These are phyloP conservation scores for Eutypella sp. DNA, from an alignment of 2,329 filamentous ascomycete species.

Conservation along the genomic window DNA sequence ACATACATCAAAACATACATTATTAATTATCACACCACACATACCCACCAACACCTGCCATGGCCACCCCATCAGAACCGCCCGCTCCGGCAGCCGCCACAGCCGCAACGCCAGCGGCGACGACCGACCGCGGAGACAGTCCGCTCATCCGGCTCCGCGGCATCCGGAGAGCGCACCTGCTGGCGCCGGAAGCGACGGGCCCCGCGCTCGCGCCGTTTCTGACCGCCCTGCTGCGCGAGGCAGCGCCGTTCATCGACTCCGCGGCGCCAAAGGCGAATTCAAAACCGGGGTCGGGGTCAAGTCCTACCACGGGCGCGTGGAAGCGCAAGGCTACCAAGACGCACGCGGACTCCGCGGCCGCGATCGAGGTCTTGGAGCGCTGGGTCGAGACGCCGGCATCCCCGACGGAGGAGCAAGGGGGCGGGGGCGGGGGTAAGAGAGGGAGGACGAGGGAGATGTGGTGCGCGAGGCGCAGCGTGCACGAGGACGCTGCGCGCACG, in stretches of 20 bases:
- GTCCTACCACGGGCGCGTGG: constrained; percentile 41
- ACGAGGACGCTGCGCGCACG: constrained; percentile 44
- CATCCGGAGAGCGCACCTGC: constrained; percentile 43
- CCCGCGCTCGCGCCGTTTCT: constrained; percentile 48
- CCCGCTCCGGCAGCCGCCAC: neutral
- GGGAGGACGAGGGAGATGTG: constrained; percentile 46
- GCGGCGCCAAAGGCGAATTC: constrained; percentile 39
- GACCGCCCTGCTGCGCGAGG: constrained; percentile 50
- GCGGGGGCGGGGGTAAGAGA: neutral
- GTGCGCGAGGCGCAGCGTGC: constrained; percentile 59
- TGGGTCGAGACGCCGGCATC: constrained; percentile 39
- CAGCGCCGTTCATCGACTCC: constrained; percentile 52
- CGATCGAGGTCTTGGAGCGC: constrained; percentile 50
- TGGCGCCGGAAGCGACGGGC: constrained; percentile 31
- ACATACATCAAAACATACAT: too few species aligned
- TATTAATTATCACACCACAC: too few species aligned
- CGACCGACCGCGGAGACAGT: constrained; percentile 29
- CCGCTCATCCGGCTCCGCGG: constrained; percentile 52
- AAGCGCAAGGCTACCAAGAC: constrained; percentile 44
- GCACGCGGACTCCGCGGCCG: constrained; percentile 43
- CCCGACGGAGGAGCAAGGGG: constrained; percentile 12
- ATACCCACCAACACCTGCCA: too few species aligned
- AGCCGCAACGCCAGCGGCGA: constrained; percentile 9
- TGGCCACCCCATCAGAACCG: neutral
- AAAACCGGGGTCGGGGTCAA: constrained; percentile 16